phyloP scores from a whole-genome alignment of 306 rosid genomes.

The Cucumis cinereus region DNA sequence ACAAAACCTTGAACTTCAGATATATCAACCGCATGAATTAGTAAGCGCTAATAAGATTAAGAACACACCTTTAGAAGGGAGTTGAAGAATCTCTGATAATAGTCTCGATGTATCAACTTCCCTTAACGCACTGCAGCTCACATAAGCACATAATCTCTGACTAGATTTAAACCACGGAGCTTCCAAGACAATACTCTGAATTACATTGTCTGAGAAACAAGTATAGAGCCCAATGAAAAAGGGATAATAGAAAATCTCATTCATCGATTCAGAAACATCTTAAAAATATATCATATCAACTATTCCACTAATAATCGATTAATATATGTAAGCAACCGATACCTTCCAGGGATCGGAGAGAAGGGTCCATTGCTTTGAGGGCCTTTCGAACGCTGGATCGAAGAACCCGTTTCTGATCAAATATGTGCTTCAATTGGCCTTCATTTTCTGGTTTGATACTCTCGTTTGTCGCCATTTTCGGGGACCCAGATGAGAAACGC shows the following conservation, averaged over 20 bases:
- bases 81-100: constrained; percentile 43
- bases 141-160: constrained; percentile 61
- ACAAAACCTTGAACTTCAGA: neutral
- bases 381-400: constrained; percentile 59
- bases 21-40: neutral
- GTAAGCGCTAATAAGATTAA: neutral
- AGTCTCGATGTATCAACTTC: constrained; percentile 74
- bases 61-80: constrained; percentile 20
- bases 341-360: constrained; percentile 75
- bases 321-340: neutral
- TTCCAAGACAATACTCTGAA: constrained; percentile 51
- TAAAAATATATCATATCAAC: neutral
- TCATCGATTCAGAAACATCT: neutral
- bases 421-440: constrained; percentile 32
- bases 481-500: neutral
- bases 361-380: constrained; percentile 59
- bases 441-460: neutral
- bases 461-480: constrained; percentile 11
- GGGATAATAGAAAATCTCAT: neutral
- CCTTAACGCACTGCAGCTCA: constrained; percentile 69
- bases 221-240: neutral
- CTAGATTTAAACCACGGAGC: constrained; percentile 82
- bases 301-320: too few relatives aligned
- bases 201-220: constrained; percentile 32
- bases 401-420: constrained; percentile 50